Base-by-base conservation (phyloP, 1,139 yeast species). In the Williopsis jadinii region DNA sequence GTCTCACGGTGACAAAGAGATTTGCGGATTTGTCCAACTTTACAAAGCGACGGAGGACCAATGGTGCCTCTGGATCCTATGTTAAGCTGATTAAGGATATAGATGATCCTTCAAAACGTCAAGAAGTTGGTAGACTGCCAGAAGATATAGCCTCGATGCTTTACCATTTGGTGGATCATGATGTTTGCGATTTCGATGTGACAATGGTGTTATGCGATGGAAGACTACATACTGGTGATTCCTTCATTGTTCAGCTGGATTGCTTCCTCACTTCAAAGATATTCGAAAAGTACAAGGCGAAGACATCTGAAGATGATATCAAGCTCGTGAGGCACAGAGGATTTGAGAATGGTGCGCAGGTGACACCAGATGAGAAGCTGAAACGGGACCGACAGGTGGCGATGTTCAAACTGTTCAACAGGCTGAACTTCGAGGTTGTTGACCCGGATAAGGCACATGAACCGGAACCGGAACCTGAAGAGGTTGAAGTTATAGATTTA, bases 111-210 rank as follows among this genome's bases (percentile, higher is more conserved):
- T 40, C 48, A 2, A 48, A 45, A 27, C 47, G 56, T 24, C 56
- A 85, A 45, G 95, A 86, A 56, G 68, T 90, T 32, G 97, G 95
- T 0, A 71, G 95, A 47, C 59, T 87, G 2, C 81, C 88, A 0
- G 90, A 83, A 48, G 84, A 79, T 40, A 64, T 80, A 32, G 87
- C 95, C 0, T 63, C 75, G n/a, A 71, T 82, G 9, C 59, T 88
- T 10, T 73, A 82, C 2, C 86, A 95, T 0, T 66, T 88, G 33
- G 49, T 87, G 5, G 86, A 78, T 43, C 62, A 75, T 9, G 67
- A 70, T 8, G 67, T 79, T 8, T 75, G 84, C 14, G 57, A 59
- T 2, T 82, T 86, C 54, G 73, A 71, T 32, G 77, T 77, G 0
- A 70, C 76, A 0, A 71, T 85, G 30, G 71, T 84, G n/a, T 77